Conservation (phyloP, 768 basidiomycete genomes). For the Russula vinacea region DNA sequence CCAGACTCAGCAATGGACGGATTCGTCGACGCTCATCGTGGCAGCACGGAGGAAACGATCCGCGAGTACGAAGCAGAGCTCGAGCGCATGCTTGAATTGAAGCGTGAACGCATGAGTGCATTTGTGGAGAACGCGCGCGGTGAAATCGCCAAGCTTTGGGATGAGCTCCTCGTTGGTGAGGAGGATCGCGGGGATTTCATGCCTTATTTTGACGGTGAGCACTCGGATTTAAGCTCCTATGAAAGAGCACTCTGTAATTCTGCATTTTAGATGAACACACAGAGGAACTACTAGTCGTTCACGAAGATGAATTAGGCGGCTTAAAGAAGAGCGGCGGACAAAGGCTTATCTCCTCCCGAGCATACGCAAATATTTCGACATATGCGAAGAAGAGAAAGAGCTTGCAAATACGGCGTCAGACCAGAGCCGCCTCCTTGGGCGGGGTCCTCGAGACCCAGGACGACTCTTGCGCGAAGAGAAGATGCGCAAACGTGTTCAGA, state of each 20-base stretch:
- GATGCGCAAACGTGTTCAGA: conserved; percentile 89
- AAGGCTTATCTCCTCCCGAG: conserved; percentile 73
- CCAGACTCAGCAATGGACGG: conserved; percentile 77
- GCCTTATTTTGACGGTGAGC: conserved; percentile 76
- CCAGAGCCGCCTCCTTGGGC: conserved; percentile 75
- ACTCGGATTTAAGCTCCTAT: conserved; percentile 8
- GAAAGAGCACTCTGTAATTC: not conserved
- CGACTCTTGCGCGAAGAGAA: conserved; percentile 90
- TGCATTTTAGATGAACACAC: conserved; percentile 69
- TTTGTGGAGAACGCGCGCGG: conserved; percentile 80
- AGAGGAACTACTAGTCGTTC: conserved; percentile 79
- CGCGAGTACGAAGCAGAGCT: conserved; percentile 86
- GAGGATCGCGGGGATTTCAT: conserved; percentile 79
- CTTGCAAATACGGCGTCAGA: conserved; percentile 77
- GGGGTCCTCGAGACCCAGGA: conserved; percentile 80
- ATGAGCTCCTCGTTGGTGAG: conserved; percentile 80
- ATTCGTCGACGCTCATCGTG: conserved; percentile 86
- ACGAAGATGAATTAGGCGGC: conserved; percentile 80
- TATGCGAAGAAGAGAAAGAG: conserved; percentile 87
- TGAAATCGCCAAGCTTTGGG: conserved; percentile 81
- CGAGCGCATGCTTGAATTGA: conserved; percentile 84
- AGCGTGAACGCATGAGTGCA: conserved; percentile 79
- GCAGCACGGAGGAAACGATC: conserved; percentile 74
- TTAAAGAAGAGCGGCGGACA: conserved; percentile 77
- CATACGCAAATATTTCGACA: conserved; percentile 86